Evolutionary conservation across 768 basidiomycete species (phyloP), one percentile per base, ranked within the genome.

Genomic region (Xerocomellus chrysenteron): DNA sequence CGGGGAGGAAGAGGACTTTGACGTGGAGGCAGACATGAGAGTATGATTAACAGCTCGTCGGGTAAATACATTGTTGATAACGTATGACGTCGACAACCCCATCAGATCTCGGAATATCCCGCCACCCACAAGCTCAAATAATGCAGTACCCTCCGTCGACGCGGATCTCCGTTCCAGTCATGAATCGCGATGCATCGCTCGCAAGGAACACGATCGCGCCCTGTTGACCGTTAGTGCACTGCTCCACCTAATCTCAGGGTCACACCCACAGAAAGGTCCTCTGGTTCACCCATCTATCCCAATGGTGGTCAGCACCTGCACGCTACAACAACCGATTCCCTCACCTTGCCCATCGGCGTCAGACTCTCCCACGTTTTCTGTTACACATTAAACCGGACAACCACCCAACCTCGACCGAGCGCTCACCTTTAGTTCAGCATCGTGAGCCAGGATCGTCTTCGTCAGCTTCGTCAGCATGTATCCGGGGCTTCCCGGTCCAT

Each of bases 381-480:
- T 30, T 49, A n/a, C 48, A 36, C 46, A 24, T 33, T 35, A 17
- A 39, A 26, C 49, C 45, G 9, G 26, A 43, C 21, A 13, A 1
- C 8, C 2, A 2, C 12, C n/a, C 28, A 12, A 12, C 3, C 9
- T 9, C 36, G 37, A n/a, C 17, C 32, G 13, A 21, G 13, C 1
- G 10, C 73, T 56, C 56, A 88, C 90, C 81, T 88, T 87, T 37
- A 96, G 79, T 60, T 88, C 89, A 9, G 75, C 75, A 64, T 96
- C 82, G 57, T 83, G 80, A 54, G 87, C 83, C 45, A 97, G 73
- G 64, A 98, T 87, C 14, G 88, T 87, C 68, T 80, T 86, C 3
- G 94, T 96, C 55, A 98, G 78, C 73, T 90, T 87, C 8, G 94
- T 97, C 56, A 92, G 74, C 86, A 96, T 96, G 77, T 98, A 98